A percentile compares a stretch with the other conserved stretches of the same genome.
Evolutionary conservation across 2,329 filamentous ascomycete genomes (phyloP).

Genomic region (Colletotrichum sp.): DNA sequence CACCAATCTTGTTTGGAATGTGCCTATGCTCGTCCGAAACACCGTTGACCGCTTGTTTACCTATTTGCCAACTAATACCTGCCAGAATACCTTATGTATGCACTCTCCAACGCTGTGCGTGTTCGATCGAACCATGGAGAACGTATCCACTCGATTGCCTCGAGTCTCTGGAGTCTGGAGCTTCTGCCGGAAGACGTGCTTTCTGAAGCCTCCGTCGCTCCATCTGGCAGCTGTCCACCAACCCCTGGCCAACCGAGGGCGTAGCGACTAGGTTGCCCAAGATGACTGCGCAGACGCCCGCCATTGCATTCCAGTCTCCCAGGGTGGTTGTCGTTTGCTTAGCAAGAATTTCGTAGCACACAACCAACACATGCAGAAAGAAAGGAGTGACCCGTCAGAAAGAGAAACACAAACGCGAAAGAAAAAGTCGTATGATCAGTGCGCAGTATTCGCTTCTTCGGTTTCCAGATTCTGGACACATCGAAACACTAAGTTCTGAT

Average conservation of each 20-base stretch:
- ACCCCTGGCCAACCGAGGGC: not conserved
- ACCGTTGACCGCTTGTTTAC: not conserved
- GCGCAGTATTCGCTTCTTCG: not conserved
- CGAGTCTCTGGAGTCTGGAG: not conserved
- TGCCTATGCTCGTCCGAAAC: not conserved
- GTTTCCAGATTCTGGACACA: not conserved
- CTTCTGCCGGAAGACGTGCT: not conserved
- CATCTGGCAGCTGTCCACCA: not conserved
- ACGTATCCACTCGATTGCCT: not conserved
- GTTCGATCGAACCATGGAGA: not conserved
- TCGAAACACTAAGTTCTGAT: not conserved
- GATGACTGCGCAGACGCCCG: not conserved
- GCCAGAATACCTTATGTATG: not conserved
- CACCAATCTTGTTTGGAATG: not conserved
- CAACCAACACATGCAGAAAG: not conserved
- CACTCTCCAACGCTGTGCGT: not conserved
- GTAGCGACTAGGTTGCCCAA: not conserved
- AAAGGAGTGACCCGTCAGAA: not conserved
- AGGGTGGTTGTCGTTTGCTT: not conserved
- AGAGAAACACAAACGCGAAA: not conserved
- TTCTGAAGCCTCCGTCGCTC: not conserved
- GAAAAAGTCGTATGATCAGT: not conserved
- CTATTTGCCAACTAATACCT: not conserved
- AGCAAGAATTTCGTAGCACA: not conserved
- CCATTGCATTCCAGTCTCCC: not conserved